Percentiles rank a stretch among this genome's conserved stretches.
phyloP scores from a whole-genome alignment of 2,329 filamentous ascomycete genomes.

The Akanthomyces dipterigenus region DNA sequence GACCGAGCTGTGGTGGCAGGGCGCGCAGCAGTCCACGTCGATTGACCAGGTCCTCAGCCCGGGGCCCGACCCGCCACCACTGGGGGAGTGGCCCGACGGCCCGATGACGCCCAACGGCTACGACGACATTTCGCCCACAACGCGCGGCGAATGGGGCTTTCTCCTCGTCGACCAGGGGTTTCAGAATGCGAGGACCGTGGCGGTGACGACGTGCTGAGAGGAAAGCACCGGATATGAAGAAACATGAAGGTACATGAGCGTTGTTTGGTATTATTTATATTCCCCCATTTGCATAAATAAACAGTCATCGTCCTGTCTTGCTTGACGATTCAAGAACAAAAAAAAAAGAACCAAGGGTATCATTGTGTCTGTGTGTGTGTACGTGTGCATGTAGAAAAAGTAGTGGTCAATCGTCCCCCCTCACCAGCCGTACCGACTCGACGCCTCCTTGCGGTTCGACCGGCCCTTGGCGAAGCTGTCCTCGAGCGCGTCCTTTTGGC shows the following conservation, averaged over 20 bases:
- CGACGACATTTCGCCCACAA: conserved; percentile 57
- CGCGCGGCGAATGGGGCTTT: conserved; percentile 56
- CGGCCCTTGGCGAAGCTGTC: conserved; percentile 82
- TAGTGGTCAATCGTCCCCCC: neutral
- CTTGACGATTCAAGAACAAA: neutral
- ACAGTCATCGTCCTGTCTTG: neutral
- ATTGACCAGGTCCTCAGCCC: conserved; percentile 39
- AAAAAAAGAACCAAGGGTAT: neutral
- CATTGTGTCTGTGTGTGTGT: neutral
- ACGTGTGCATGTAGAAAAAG: neutral
- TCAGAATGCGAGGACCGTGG: conserved; percentile 37
- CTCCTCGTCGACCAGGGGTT: conserved; percentile 45
- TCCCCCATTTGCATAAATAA: neutral
- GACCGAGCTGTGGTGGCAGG: conserved; percentile 28
- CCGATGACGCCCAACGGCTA: conserved; percentile 52
- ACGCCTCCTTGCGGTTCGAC: conserved; percentile 74
- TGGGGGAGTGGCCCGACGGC: neutral
- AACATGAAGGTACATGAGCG: neutral
- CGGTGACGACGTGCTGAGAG: conserved; percentile 45
- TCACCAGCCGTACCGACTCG: conserved; percentile 75
- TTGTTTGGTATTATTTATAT: neutral
- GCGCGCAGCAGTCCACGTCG: conserved; percentile 20
- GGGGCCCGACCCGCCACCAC: neutral
- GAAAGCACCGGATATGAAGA: neutral
- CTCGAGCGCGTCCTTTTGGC: conserved; percentile 79